phyloP scores from a whole-genome alignment of 108 stramenopile species.

The Fistulifera solaris region DNA sequence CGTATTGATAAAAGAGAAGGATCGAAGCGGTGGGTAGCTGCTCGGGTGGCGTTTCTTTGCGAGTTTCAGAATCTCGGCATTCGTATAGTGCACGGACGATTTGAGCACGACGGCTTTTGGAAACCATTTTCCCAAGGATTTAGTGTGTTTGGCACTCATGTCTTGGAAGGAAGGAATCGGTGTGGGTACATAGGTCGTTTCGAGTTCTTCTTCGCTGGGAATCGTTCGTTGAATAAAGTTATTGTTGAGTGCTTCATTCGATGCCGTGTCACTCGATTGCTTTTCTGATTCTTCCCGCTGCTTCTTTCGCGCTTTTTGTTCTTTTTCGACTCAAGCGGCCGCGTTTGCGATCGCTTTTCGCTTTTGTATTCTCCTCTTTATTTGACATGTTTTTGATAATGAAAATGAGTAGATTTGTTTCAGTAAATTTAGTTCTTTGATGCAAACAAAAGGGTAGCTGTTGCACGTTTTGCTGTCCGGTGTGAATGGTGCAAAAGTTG shows the following conservation, averaged over 20 bases:
- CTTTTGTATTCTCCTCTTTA: background rate
- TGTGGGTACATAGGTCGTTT: constrained; percentile 8
- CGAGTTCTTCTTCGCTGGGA: constrained; percentile 2
- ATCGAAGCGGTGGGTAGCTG: constrained; percentile 37
- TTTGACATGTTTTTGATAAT: no score
- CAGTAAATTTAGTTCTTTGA: no score
- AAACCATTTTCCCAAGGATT: constrained; percentile 73
- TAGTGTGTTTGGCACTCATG: background rate
- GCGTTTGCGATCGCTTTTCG: background rate
- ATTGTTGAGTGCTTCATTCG: background rate
- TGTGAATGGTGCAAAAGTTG: no score
- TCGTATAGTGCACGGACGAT: constrained; percentile 45
- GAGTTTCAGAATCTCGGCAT: constrained; percentile 18
- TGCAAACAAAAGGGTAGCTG: no score
- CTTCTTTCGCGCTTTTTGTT: constrained; percentile 23
- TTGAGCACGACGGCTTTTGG: constrained; percentile 70
- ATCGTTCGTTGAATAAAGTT: background rate
- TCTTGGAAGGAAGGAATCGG: constrained; percentile 9
- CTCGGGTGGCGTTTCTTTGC: background rate
- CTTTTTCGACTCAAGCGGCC: constrained; percentile 19
- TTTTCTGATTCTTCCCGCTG: background rate
- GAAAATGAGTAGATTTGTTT: no score
- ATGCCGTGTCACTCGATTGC: background rate
- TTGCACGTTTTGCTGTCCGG: no score
- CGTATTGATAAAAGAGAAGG: constrained; percentile 79